These are phyloP conservation scores for Inga oerstediana DNA, from an alignment of 306 rosid species.

Conservation along the genomic window DNA sequence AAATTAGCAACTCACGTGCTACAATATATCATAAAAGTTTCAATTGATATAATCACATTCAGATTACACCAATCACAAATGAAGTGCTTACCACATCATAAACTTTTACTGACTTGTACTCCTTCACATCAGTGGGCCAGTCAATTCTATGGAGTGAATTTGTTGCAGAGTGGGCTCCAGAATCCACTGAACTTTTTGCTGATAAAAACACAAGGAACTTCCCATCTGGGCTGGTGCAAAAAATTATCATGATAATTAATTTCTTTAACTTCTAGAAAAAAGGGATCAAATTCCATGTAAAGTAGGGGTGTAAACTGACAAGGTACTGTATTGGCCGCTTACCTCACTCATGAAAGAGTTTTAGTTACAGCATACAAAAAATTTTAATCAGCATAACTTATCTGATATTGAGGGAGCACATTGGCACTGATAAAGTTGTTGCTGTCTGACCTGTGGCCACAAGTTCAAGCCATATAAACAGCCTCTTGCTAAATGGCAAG, in stretches of 20 bases:
- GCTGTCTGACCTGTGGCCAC: neutral
- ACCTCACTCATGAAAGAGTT: neutral
- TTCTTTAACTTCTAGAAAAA: conserved; percentile 2
- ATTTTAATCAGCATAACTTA: conserved; percentile 23
- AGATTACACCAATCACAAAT: conserved; percentile 23
- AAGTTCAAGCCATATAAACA: neutral
- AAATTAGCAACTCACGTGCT: conserved; percentile 4
- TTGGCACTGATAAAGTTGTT: neutral
- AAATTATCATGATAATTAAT: conserved; percentile 22
- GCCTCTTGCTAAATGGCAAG: neutral
- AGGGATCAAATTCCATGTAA: conserved; percentile 20
- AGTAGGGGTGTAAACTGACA: neutral
- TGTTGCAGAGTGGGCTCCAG: conserved; percentile 91
- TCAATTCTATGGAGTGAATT: conserved; percentile 91
- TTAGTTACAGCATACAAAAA: neutral
- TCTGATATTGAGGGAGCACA: neutral
- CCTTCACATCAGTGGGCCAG: conserved; percentile 63
- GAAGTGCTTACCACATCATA: conserved; percentile 70
- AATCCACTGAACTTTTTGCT: conserved; percentile 76
- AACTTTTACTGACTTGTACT: conserved; percentile 49
- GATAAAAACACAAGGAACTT: conserved; percentile 81
- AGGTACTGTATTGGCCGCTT: conserved; percentile 10
- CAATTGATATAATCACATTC: neutral
- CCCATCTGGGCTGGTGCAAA: conserved; percentile 88
- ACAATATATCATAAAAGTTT: conserved; percentile 25